Evolutionary conservation across 177 flowering plant species (phyloP), one percentile per base, ranked within the genome.

Genomic region (Vitis hybrid): DNA sequence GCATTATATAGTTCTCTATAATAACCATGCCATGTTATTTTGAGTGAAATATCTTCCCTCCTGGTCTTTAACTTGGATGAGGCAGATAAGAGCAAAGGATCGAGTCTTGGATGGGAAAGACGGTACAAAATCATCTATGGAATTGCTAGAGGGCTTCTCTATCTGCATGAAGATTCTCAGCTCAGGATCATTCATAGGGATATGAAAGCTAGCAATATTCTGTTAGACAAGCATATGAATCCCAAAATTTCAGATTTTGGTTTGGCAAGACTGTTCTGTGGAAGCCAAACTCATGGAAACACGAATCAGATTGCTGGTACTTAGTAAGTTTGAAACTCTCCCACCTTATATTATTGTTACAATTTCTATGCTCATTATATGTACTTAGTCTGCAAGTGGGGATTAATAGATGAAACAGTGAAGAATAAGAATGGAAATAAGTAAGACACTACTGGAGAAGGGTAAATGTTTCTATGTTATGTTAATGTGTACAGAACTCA

Each of bases 121-220:
- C 14, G 76, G 22, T 64, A 68, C 76, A 74, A 67, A 20, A 69
- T 74, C 55, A 69, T 74, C 29, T 65, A 59, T 31, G 77, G 72
- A 31, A 69, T 69, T 64, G 73, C 73, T 6, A 16, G 69, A 51
- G 76, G 73, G 31, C 55, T 74, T 29, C 72, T 74, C 55, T 68
- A 63, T 63, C 45, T 68, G 51, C 76, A 74, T 19, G 64, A 74
- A 58, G 76, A 68, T 50, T 74, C 76, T 53, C 72, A 74, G 64
- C 64, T 74, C 11, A 68, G 68, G 59, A n/a, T 68, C n/a, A 67
- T 65, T 58, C 74, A 71, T 22, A 20, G 69, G 9, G 74, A 70
- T 39, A n/a, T 69, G 65, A 69, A 69, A 60, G 65, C 59, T 22
- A 69, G 72, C 50, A 69, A 69, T 15, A 61, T 69, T 29, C 50